A percentile compares a stretch with the other conserved stretches of the same genome.
These are phyloP conservation scores for Pseudofabraea citricarpa DNA, from an alignment of 2,329 filamentous ascomycete genomes.

Conservation along the genomic window DNA sequence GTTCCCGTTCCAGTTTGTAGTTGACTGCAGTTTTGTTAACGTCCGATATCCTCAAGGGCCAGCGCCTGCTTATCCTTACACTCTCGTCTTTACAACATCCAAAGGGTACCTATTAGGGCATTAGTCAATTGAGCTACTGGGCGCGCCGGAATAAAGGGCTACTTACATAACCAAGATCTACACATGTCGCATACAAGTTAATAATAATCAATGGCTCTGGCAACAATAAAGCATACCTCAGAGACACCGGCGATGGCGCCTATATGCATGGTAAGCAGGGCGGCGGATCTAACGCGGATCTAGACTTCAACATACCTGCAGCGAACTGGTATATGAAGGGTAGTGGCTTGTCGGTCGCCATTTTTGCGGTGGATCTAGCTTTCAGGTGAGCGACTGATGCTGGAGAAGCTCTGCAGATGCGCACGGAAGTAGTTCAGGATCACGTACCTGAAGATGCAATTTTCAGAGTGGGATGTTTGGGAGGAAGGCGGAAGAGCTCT, in stretches of 20 bases:
- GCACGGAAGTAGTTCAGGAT: not conserved
- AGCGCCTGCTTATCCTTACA: constrained; percentile 53
- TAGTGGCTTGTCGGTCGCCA: constrained; percentile 70
- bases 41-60: not conserved
- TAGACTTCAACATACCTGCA: constrained; percentile 57
- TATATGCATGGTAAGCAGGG: constrained; percentile 32
- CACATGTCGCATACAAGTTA: constrained; percentile 15
- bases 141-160: constrained; percentile 8
- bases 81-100: constrained; percentile 97
- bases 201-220: constrained; percentile 1
- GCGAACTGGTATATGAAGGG: constrained; percentile 94
- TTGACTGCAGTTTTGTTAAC: constrained; percentile 53
- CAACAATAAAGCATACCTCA: constrained; percentile 66
- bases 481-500: not conserved
- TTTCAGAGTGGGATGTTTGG: not conserved
- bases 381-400: not conserved
- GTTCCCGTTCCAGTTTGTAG: constrained; percentile 71
- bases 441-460: not conserved
- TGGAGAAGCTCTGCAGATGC: not conserved
- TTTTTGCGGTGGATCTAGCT: too few species aligned
- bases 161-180: constrained; percentile 85
- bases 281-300: constrained; percentile 18
- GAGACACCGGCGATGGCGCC: constrained; percentile 96
- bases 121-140: constrained; percentile 11
- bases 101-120: constrained; percentile 77